Percentiles rank a stretch among this genome's conserved stretches.
These are phyloP conservation scores for Saccharomycopsis sp. DNA, from an alignment of 805 yeast genomes.

Conservation along the genomic window DNA sequence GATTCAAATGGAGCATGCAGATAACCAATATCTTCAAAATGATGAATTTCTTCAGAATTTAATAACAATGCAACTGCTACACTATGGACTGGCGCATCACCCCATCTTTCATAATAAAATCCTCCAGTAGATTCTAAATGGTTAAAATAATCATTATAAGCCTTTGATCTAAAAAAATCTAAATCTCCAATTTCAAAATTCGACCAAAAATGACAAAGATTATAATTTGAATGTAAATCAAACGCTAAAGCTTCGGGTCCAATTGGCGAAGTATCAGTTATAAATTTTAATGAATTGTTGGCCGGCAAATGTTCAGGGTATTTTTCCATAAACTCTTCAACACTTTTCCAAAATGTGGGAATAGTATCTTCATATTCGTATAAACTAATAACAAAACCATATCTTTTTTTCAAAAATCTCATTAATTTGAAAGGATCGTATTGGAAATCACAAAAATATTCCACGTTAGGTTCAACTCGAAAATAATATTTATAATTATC, in stretches of 20 bases:
- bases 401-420: constrained; percentile 66
- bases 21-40: constrained; percentile 78
- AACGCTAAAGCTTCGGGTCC: constrained; percentile 31
- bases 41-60: constrained; percentile 52
- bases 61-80: constrained; percentile 54
- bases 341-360: constrained; percentile 70
- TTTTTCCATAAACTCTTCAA: constrained; percentile 50
- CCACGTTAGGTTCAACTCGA: constrained; percentile 90
- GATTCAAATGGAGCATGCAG: constrained; percentile 59
- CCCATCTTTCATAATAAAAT: constrained; percentile 86
- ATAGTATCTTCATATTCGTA: constrained; percentile 80
- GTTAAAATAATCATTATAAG: constrained; percentile 51
- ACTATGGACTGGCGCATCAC: constrained; percentile 88
- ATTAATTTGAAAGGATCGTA: constrained; percentile 80
- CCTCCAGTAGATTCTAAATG: constrained; percentile 61
- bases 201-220: constrained; percentile 81
- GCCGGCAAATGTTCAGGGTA: constrained; percentile 55
- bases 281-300: constrained; percentile 47
- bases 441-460: constrained; percentile 78
- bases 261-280: constrained; percentile 43
- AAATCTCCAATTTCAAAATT: constrained; percentile 72
- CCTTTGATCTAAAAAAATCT: constrained; percentile 58
- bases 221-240: constrained; percentile 47
- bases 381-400: constrained; percentile 79
- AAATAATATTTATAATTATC: constrained; percentile 79